Percentiles rank a stretch among this genome's conserved stretches.
These are phyloP conservation scores for Nakazawaea ishiwadae DNA, from an alignment of 805 yeast genomes.

Conservation along the genomic window DNA sequence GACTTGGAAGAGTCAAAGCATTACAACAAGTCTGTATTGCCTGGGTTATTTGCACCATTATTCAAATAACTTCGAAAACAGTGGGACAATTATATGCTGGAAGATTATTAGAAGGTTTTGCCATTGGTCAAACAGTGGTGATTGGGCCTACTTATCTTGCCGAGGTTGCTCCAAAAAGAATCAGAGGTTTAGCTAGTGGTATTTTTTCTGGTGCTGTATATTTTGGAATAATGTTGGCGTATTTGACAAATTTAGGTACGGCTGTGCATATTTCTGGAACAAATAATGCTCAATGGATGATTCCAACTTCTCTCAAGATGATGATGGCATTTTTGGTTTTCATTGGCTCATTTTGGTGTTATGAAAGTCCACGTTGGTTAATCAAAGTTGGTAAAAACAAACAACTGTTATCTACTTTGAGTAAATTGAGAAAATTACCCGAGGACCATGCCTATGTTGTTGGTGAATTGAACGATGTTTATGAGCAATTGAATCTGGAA, in stretches of 20 bases:
- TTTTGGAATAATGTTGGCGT: constrained; percentile 45
- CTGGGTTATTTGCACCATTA: constrained; percentile 41
- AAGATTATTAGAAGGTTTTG: constrained; percentile 51
- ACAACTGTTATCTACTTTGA: constrained; percentile 33
- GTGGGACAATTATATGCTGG: constrained; percentile 55
- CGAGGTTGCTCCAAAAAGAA: constrained; percentile 47
- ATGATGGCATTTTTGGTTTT: constrained; percentile 41
- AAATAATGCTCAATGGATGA: constrained; percentile 44
- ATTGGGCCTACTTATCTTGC: constrained; percentile 52
- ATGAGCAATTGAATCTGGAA: constrained; percentile 39
- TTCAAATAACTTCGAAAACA: constrained; percentile 40
- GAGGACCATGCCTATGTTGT: constrained; percentile 44
- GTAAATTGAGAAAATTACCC: constrained; percentile 30
- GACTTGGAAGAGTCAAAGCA: constrained; percentile 48
- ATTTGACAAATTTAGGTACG: constrained; percentile 48
- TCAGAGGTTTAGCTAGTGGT: constrained; percentile 49
- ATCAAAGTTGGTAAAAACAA: constrained; percentile 37
- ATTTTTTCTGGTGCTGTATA: constrained; percentile 56
- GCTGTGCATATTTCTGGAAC: constrained; percentile 36
- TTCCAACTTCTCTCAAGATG: constrained; percentile 45
- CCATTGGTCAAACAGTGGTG: constrained; percentile 52
- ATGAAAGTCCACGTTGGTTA: constrained; percentile 51
- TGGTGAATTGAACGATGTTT: constrained; percentile 46
- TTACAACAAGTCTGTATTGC: constrained; percentile 36
- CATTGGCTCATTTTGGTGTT: constrained; percentile 37